phyloP scores from a whole-genome alignment of 441 rosid species.

The Rhodomyrtus psidioides region DNA sequence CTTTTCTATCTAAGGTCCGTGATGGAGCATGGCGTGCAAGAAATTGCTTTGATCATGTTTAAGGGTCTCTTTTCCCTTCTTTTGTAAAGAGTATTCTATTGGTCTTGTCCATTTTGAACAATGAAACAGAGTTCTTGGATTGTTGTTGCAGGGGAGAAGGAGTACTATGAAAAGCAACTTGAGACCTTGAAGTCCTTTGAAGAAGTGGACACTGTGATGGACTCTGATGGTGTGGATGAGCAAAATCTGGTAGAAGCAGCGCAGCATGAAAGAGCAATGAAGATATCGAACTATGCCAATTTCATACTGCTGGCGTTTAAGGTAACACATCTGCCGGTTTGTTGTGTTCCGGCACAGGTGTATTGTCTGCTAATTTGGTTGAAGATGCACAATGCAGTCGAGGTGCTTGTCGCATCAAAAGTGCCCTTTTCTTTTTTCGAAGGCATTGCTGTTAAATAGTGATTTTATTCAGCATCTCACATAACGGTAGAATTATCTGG shows the following conservation, averaged over 20 bases:
- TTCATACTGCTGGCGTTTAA: conserved; percentile 53
- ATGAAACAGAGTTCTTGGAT: background rate
- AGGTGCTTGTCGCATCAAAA: background rate
- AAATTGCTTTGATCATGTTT: background rate
- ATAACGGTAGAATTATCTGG: background rate
- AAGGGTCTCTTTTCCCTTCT: background rate
- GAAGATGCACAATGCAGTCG: background rate
- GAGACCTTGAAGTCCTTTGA: conserved; percentile 69
- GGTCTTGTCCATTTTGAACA: background rate
- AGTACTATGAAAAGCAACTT: conserved; percentile 65
- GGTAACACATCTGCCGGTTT: conserved; percentile 20
- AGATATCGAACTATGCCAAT: conserved; percentile 72
- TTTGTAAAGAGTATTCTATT: background rate
- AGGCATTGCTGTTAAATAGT: background rate
- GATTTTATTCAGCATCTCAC: background rate
- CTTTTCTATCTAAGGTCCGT: background rate
- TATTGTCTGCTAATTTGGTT: background rate
- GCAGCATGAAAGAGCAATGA: conserved; percentile 66
- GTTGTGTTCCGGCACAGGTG: background rate
- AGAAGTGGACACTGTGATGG: conserved; percentile 49
- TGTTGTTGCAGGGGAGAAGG: conserved; percentile 49
- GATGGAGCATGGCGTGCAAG: background rate
- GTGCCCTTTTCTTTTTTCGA: background rate
- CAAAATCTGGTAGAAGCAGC: conserved; percentile 30
- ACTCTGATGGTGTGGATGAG: conserved; percentile 16